Conservation (phyloP, 2,329 filamentous ascomycete genomes). For the Didymella arachidicola region DNA sequence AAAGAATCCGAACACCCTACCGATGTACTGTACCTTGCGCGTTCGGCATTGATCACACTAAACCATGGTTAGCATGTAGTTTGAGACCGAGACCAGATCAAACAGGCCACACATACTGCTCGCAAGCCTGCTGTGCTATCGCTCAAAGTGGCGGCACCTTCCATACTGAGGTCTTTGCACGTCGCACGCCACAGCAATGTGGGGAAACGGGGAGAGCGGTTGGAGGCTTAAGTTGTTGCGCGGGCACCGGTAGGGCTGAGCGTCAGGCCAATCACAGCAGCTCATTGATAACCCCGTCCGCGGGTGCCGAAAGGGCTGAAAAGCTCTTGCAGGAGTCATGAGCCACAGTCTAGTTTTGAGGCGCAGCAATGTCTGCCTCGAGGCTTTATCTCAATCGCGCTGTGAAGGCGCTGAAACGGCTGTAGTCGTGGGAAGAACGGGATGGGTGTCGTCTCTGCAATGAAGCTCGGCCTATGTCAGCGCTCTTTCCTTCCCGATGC, state of each 20-base stretch:
- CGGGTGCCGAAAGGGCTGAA: constrained; percentile 14
- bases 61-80: constrained; percentile 1
- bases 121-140: constrained; percentile 15
- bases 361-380: background rate
- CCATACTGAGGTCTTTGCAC: constrained; percentile 7
- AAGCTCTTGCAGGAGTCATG: background rate
- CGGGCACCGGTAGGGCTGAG: constrained; percentile 15
- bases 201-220: background rate
- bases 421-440: background rate
- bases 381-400: background rate
- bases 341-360: constrained; percentile 5
- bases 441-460: background rate
- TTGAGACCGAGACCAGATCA: background rate
- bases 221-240: constrained; percentile 16
- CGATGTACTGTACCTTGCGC: constrained; percentile 28
- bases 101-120: constrained; percentile 14
- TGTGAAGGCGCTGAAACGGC: background rate
- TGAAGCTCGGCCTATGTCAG: background rate
- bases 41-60: constrained; percentile 47
- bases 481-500: background rate
- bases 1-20: background rate
- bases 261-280: too few relatives aligned
- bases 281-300: background rate
- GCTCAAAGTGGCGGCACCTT: constrained; percentile 11
- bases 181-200: constrained; percentile 11